These are phyloP conservation scores for Melanopsichium pennsylvanicum DNA, from an alignment of 1,284 basidiomycete genomes.

Conservation along the genomic window DNA sequence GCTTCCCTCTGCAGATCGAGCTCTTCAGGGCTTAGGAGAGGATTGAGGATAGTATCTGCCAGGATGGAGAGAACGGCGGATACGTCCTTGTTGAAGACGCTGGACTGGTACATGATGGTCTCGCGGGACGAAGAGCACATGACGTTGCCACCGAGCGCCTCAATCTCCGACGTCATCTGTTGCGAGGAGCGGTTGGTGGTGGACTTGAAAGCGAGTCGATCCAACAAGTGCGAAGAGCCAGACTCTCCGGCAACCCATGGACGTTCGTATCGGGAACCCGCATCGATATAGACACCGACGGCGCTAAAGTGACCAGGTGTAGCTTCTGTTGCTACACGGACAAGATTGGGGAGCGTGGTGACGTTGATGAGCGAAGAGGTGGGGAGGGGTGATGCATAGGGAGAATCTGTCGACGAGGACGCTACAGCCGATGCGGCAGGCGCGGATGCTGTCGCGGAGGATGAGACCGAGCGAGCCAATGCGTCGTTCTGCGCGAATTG, in stretches of 20 bases:
- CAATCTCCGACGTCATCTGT: slow-evolving; percentile 83
- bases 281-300: slow-evolving; percentile 90
- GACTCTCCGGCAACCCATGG: slow-evolving; percentile 71
- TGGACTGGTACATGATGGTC: slow-evolving; percentile 97
- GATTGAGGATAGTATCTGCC: slow-evolving; percentile 86
- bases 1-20: slow-evolving; percentile 84
- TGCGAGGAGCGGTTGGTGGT: slow-evolving; percentile 70
- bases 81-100: slow-evolving; percentile 86
- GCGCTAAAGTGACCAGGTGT: slow-evolving; percentile 94
- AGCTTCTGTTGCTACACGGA: slow-evolving; percentile 88
- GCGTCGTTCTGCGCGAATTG: slow-evolving; percentile 15
- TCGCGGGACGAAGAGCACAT: slow-evolving; percentile 90
- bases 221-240: slow-evolving; percentile 89
- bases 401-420: slow-evolving; percentile 16
- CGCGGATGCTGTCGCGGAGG: slow-evolving; percentile 7
- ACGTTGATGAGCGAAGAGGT: slow-evolving; percentile 66
- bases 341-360: slow-evolving; percentile 88
- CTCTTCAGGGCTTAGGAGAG: slow-evolving; percentile 80
- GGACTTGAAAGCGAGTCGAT: slow-evolving; percentile 92
- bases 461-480: slow-evolving; percentile 30
- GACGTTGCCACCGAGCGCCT: slow-evolving; percentile 89
- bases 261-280: slow-evolving; percentile 90
- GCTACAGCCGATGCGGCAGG: slow-evolving; percentile 5
- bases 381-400: slow-evolving; percentile 35
- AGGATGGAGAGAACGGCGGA: slow-evolving; percentile 85